These are phyloP conservation scores for Cytospora piceicola DNA, from an alignment of 2,329 filamentous ascomycete genomes.

Conservation along the genomic window DNA sequence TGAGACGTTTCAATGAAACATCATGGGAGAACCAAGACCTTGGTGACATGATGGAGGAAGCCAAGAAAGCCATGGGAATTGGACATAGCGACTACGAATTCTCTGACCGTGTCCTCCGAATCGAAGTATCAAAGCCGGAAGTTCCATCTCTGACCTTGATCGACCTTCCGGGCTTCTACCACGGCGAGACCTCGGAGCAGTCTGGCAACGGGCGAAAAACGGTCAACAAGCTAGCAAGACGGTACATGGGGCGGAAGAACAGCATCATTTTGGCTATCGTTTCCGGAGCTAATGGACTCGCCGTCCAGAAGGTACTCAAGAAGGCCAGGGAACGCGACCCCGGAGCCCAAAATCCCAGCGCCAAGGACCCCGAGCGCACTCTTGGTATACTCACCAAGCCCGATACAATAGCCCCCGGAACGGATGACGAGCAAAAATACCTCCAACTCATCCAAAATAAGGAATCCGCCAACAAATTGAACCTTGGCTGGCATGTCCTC, in stretches of 20 bases:
- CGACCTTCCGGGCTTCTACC: slow-evolving; percentile 56
- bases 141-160: slow-evolving; percentile 55
- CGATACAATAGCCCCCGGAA: slow-evolving; percentile 46
- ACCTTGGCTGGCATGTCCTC: slow-evolving; percentile 58
- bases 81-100: slow-evolving; percentile 40
- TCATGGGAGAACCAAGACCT: slow-evolving; percentile 43
- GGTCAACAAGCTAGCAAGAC: slow-evolving; percentile 45
- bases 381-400: slow-evolving; percentile 63
- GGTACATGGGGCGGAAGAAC: slow-evolving; percentile 60
- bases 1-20: slow-evolving; percentile 30
- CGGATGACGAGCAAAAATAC: slow-evolving; percentile 45
- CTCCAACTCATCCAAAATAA: slow-evolving; percentile 41
- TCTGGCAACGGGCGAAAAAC: slow-evolving; percentile 38
- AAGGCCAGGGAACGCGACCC: slow-evolving; percentile 49
- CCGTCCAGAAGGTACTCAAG: slow-evolving; percentile 56
- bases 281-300: slow-evolving; percentile 52
- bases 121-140: slow-evolving; percentile 51
- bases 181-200: slow-evolving; percentile 40
- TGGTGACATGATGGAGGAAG: slow-evolving; percentile 53
- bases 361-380: slow-evolving; percentile 47
- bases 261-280: slow-evolving; percentile 64
- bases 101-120: slow-evolving; percentile 50
- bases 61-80: slow-evolving; percentile 55
- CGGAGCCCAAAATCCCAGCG: neutral
- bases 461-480: slow-evolving; percentile 38